Evolutionary conservation across 2,329 filamentous ascomycete genomes (phyloP), one percentile per base, ranked within the genome.

Genomic region (Xylaria sp.): DNA sequence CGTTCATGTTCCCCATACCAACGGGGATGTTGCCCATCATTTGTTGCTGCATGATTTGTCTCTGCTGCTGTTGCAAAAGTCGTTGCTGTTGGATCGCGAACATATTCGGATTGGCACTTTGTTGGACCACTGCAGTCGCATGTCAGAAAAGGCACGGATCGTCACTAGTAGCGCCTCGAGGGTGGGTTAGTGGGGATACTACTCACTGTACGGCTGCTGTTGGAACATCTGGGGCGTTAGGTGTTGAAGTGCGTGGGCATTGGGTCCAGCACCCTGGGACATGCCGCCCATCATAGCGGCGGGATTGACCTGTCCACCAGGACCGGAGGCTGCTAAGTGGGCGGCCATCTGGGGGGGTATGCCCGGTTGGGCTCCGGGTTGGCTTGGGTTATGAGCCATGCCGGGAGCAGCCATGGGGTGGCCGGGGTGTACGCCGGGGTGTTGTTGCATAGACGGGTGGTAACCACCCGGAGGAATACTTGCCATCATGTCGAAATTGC

Each of bases 201-300:
- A 71, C 71, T 67, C 65, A 74, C 72, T 66, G 50, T 72, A 71
- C 44, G 73, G 74, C 63, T 60, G 67, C 35, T 81, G 76, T 42
- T 79, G 83, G 61, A 85, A 80, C 71, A 86, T 76, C 65, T 84
- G 79, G 48, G 88, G 87, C 69, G 80, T 89, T 57, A 92, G 72
- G 71, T 92, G 89, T 70, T 88, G 86, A 68, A 92, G 76, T 16
- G 86, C 86, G 75, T 91, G 88, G 61, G 83, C 82, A 74, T 85
- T 88, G 60, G 83, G 83, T 57, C 79, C 82, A 57, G 79, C 80
- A 62, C 87, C 84, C 35, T 87, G 87, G 64, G 88, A 88, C 85
- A 92, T 90, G 59, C 83, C 86, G 65, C 78, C 83, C 88, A 92
- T 91, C 80, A 92, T 83, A 59, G 85, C 82, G 34, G 83, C 83